Conservation (phyloP, 1,139 yeast species). For the Yamadazyma oceani region DNA sequence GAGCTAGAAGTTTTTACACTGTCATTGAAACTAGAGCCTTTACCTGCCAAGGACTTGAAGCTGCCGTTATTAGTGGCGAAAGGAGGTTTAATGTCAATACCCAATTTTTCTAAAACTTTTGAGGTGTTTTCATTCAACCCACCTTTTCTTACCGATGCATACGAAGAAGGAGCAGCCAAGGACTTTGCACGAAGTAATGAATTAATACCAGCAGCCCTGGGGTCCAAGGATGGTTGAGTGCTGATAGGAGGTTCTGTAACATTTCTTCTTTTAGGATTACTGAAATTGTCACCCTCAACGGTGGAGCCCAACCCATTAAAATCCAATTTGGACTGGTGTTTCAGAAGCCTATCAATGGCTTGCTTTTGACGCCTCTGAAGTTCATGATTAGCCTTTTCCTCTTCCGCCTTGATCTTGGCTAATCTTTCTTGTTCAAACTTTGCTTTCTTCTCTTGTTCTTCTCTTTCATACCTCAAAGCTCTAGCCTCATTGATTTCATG, state of each 20-base stretch:
- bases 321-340: conserved; percentile 29
- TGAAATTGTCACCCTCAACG: neutral
- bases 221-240: conserved; percentile 36
- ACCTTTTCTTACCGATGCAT: conserved; percentile 22
- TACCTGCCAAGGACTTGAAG: neutral
- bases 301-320: neutral
- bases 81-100: conserved; percentile 32
- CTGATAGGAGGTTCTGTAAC: conserved; percentile 21
- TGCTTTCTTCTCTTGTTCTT: conserved; percentile 16
- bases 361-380: conserved; percentile 32
- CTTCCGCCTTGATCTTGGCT: conserved; percentile 18
- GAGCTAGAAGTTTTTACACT: conserved; percentile 44
- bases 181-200: conserved; percentile 42
- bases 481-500: conserved; percentile 30
- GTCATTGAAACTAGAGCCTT: conserved; percentile 1
- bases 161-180: conserved; percentile 30
- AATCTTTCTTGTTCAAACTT: conserved; percentile 5
- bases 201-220: conserved; percentile 25
- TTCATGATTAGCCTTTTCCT: conserved; percentile 5
- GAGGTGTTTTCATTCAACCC: conserved; percentile 30
- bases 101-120: conserved; percentile 44
- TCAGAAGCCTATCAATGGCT: conserved; percentile 31
- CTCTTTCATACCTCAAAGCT: conserved; percentile 22
- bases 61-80: neutral
- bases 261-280: conserved; percentile 16